Conservation (phyloP, 768 basidiomycete species). For the Coprinopsis marcescibilis region DNA sequence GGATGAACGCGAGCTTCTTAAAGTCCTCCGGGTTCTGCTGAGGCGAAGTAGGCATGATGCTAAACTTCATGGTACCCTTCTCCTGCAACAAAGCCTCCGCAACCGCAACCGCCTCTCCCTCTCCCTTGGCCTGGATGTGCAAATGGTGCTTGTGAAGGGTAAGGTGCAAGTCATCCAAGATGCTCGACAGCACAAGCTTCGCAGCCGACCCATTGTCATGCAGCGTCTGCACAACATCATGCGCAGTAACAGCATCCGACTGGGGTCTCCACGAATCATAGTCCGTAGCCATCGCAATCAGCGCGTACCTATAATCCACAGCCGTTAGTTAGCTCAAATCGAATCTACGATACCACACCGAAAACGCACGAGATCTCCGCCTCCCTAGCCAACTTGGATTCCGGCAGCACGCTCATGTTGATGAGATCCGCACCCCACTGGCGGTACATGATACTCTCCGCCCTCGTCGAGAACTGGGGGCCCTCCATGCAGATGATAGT, state of each 20-base stretch:
- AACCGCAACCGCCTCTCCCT: slow-evolving; percentile 21
- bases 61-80: slow-evolving; percentile 76
- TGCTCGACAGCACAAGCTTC: slow-evolving; percentile 62
- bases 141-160: slow-evolving; percentile 11
- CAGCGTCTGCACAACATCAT: slow-evolving; percentile 87
- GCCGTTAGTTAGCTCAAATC: neutral
- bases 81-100: slow-evolving; percentile 54
- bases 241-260: slow-evolving; percentile 78
- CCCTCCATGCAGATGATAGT: slow-evolving; percentile 96
- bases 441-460: slow-evolving; percentile 92
- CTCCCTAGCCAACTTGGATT: slow-evolving; percentile 95
- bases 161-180: slow-evolving; percentile 67
- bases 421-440: slow-evolving; percentile 90
- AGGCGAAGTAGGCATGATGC: slow-evolving; percentile 70
- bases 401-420: slow-evolving; percentile 96
- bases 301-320: slow-evolving; percentile 62
- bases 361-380: slow-evolving; percentile 78
- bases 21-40: slow-evolving; percentile 53
- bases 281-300: slow-evolving; percentile 88
- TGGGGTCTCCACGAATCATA: slow-evolving; percentile 92
- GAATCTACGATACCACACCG: neutral
- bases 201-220: slow-evolving; percentile 83
- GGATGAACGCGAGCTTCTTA: slow-evolving; percentile 65
- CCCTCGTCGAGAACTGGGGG: slow-evolving; percentile 95
- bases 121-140: slow-evolving; percentile 25